These are phyloP conservation scores for Diplodia mutila DNA, from an alignment of 2,329 filamentous ascomycete species.

Conservation along the genomic window DNA sequence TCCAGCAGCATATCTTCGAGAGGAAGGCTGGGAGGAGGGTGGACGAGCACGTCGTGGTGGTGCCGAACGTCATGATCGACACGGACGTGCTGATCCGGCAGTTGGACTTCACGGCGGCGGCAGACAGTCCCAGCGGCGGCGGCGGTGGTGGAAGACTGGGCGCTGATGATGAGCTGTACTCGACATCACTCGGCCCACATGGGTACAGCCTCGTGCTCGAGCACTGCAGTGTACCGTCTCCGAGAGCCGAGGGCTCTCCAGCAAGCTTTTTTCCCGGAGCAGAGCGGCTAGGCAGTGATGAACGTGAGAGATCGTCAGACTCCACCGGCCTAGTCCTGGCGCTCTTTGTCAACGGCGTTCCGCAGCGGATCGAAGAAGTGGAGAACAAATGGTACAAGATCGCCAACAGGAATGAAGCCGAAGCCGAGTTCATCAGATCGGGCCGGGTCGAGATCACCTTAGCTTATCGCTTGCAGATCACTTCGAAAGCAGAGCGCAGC, in stretches of 20 bases:
- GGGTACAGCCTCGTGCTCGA: slow-evolving; percentile 3
- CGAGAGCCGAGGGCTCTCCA: background rate
- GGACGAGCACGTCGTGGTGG: background rate
- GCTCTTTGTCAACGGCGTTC: background rate
- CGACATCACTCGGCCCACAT: background rate
- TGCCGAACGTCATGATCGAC: slow-evolving; percentile 6
- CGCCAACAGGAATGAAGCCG: background rate
- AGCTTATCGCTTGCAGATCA: slow-evolving; percentile 11
- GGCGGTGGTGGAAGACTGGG: background rate
- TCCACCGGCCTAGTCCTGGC: background rate
- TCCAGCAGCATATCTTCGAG: slow-evolving; percentile 9
- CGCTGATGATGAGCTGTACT: background rate
- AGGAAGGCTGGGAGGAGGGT: background rate
- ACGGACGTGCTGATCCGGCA: slow-evolving; percentile 11
- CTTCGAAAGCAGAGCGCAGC: background rate
- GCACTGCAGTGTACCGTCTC: background rate
- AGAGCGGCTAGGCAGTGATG: background rate
- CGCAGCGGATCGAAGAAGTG: slow-evolving; percentile 13
- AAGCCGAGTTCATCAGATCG: background rate
- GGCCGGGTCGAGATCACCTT: slow-evolving; percentile 17
- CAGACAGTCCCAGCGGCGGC: background rate
- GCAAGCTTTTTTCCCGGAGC: background rate
- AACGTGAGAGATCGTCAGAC: background rate
- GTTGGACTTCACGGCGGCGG: background rate
- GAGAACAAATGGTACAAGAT: slow-evolving; percentile 19